Conservation (phyloP, 1,284 basidiomycete species). For the Mycena citricolor region DNA sequence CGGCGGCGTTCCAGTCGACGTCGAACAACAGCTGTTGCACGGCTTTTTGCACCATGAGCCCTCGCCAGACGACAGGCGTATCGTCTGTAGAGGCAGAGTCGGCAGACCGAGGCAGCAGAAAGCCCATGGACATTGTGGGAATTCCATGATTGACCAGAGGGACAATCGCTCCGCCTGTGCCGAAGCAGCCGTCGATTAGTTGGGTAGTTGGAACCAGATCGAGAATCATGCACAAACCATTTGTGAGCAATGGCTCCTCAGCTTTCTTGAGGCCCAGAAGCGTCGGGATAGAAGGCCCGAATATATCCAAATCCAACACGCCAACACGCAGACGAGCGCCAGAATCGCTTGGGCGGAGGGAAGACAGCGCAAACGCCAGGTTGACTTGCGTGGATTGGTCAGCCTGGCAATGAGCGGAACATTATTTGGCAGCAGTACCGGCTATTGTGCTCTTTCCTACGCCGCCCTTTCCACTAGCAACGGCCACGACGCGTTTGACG, state of each 20-base stretch:
- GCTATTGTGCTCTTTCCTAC: conserved; percentile 97
- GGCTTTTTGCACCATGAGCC: conserved; percentile 98
- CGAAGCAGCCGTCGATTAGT: conserved; percentile 7
- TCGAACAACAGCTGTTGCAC: conserved; percentile 97
- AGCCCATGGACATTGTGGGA: conserved; percentile 98
- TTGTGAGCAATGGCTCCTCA: conserved; percentile 80
- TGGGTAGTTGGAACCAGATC: background rate
- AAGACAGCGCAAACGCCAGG: conserved; percentile 74
- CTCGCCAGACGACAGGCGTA: conserved; percentile 90
- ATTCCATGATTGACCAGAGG: conserved; percentile 90
- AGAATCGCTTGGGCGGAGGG: conserved; percentile 37
- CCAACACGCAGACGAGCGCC: conserved; percentile 67
- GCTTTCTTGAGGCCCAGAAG: conserved; percentile 87
- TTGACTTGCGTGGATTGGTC: conserved; percentile 56
- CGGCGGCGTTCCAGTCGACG: conserved; percentile 90
- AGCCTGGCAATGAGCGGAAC: conserved; percentile 1
- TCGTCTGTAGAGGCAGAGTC: conserved; percentile 53
- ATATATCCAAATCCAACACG: conserved; percentile 92
- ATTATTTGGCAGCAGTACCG: conserved; percentile 45
- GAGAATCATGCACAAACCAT: conserved; percentile 58
- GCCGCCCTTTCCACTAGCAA: conserved; percentile 95
- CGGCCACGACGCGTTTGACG: conserved; percentile 76
- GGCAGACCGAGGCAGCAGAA: conserved; percentile 58
- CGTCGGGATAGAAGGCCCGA: conserved; percentile 94
- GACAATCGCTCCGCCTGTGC: conserved; percentile 72